These are phyloP conservation scores for Colletotrichum viniferum DNA, from an alignment of 2,329 filamentous ascomycete species.

Conservation along the genomic window DNA sequence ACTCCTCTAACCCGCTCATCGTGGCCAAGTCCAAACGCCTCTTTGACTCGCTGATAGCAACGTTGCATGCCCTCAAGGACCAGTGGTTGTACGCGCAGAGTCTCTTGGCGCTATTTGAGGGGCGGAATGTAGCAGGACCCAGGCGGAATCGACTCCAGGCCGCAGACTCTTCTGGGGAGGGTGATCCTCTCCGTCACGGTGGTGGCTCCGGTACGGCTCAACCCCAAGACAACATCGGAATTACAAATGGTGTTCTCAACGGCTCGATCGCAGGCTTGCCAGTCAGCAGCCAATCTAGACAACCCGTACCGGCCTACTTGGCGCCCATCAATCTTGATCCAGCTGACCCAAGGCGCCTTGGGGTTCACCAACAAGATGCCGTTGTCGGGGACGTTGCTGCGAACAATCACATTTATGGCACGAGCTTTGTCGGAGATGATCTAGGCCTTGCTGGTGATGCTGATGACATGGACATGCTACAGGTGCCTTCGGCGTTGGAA, in stretches of 20 bases:
- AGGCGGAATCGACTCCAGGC: not conserved
- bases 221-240: not conserved
- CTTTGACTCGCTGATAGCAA: conserved; percentile 32
- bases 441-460: conserved; percentile 12
- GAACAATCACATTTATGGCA: not conserved
- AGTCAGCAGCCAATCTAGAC: not conserved
- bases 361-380: not conserved
- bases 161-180: not conserved
- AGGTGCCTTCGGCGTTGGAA: conserved; percentile 33
- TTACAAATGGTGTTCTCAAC: not conserved
- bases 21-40: conserved; percentile 32
- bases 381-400: not conserved
- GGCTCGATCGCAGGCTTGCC: not conserved
- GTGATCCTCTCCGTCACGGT: not conserved
- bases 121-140: not conserved
- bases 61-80: conserved; percentile 29
- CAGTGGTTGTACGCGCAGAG: conserved; percentile 37
- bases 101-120: conserved; percentile 32
- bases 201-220: not conserved
- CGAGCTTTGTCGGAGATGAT: not conserved
- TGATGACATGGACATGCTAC: conserved; percentile 25
- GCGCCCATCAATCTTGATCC: not conserved
- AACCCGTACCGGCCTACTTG: not conserved
- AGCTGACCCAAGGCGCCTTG: not conserved
- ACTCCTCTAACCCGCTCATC: conserved; percentile 33